A percentile compares a stretch with the other conserved stretches of the same genome.
Conservation (phyloP, 2,329 filamentous ascomycete species). For the Teratosphaeria zuluensis region DNA sequence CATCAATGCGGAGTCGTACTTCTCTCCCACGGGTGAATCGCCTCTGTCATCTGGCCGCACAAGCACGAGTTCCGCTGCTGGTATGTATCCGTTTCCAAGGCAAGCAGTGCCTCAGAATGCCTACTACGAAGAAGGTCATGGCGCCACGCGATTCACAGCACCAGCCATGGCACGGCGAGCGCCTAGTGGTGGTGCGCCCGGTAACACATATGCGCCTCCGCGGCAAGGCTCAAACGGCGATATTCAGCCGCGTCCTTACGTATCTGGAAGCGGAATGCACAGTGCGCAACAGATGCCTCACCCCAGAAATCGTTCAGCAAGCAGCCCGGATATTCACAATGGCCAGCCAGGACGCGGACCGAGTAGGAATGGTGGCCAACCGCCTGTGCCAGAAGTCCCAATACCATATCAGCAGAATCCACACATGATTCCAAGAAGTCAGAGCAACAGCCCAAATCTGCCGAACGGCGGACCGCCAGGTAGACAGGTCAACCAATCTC, state of each 20-base stretch:
- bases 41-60: constrained; percentile 56
- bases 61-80: constrained; percentile 54
- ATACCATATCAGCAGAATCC: constrained; percentile 18
- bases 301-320: constrained; percentile 73
- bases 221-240: constrained; percentile 45
- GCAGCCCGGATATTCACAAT: constrained; percentile 85
- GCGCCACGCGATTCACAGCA: constrained; percentile 64
- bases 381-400: constrained; percentile 25
- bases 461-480: constrained; percentile 50
- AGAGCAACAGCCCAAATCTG: constrained; percentile 67
- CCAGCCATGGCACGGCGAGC: constrained; percentile 63
- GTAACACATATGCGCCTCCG: constrained; percentile 46
- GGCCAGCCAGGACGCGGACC: constrained; percentile 47
- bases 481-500: constrained; percentile 52
- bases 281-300: constrained; percentile 41
- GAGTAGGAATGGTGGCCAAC: constrained; percentile 1
- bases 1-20: constrained; percentile 69
- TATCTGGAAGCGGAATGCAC: constrained; percentile 46
- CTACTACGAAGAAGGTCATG: constrained; percentile 61
- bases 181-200: constrained; percentile 30
- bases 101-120: constrained; percentile 51
- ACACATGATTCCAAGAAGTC: constrained; percentile 54
- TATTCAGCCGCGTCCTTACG: constrained; percentile 60
- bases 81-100: constrained; percentile 72
- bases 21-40: constrained; percentile 76